phyloP scores from a whole-genome alignment of 495 filamentous ascomycete species.

The Symbiotaphrina buchneri region DNA sequence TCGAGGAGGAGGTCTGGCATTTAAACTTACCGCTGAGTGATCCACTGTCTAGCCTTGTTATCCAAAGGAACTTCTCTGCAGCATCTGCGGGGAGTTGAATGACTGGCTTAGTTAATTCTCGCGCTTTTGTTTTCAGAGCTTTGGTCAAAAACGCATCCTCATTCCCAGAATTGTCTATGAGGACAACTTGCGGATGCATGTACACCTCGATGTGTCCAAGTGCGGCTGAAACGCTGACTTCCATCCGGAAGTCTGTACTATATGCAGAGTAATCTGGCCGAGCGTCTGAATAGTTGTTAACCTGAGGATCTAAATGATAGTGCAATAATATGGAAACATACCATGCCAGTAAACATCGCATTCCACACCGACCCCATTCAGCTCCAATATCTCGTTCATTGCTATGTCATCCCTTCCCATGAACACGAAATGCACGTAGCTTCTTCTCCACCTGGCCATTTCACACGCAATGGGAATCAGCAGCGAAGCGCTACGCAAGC shows the following conservation, averaged over 20 bases:
- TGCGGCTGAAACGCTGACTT: constrained; percentile 11
- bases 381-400: constrained; percentile 23
- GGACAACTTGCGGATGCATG: constrained; percentile 32
- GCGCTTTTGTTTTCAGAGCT: constrained; percentile 22
- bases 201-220: constrained; percentile 22
- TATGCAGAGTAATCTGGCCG: constrained; percentile 24
- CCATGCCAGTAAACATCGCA: constrained; percentile 33
- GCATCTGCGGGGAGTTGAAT: constrained; percentile 43
- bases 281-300: constrained; percentile 19
- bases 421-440: constrained; percentile 34
- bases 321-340: constrained; percentile 8
- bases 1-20: not conserved
- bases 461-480: constrained; percentile 37
- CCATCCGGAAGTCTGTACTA: constrained; percentile 26
- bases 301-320: not conserved
- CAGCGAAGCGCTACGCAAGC: constrained; percentile 25
- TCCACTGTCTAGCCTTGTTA: constrained; percentile 47
- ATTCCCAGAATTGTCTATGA: constrained; percentile 23
- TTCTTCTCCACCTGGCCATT: constrained; percentile 31
- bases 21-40: constrained; percentile 35
- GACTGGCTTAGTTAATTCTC: constrained; percentile 21
- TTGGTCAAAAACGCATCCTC: constrained; percentile 32
- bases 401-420: constrained; percentile 29
- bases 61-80: constrained; percentile 44
- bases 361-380: constrained; percentile 31